phyloP scores from a whole-genome alignment of 345 rosid genomes.

The Salix koriyanagi region DNA sequence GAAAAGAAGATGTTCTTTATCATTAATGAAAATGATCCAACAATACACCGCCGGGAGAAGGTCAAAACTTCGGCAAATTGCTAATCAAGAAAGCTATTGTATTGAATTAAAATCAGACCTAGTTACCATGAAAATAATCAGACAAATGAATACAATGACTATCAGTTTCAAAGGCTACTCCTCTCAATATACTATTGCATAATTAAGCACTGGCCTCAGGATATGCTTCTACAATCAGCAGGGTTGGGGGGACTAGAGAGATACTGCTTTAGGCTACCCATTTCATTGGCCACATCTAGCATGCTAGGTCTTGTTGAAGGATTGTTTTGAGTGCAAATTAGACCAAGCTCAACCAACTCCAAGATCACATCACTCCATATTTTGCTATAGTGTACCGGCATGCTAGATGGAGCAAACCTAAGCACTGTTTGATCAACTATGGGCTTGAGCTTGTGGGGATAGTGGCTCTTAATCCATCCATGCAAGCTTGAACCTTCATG shows the following conservation, averaged over 20 bases:
- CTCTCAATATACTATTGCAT: neutral
- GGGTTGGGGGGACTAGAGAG: constrained; percentile 41
- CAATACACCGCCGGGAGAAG: neutral
- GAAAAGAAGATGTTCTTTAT: neutral
- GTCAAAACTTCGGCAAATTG: neutral
- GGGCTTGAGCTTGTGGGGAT: constrained; percentile 54
- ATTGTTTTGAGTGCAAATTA: constrained; percentile 66
- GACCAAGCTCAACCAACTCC: constrained; percentile 77
- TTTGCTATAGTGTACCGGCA: constrained; percentile 28
- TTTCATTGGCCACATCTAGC: constrained; percentile 71
- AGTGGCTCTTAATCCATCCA: constrained; percentile 71
- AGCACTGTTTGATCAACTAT: constrained; percentile 54
- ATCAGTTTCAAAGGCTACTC: neutral
- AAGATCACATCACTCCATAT: constrained; percentile 58
- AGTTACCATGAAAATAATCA: neutral
- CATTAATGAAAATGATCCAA: neutral
- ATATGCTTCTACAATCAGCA: constrained; percentile 24
- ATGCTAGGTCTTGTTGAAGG: constrained; percentile 81
- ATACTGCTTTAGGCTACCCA: constrained; percentile 67
- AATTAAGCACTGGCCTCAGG: constrained; percentile 20
- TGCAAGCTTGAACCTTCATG: constrained; percentile 66
- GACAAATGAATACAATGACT: constrained; percentile 20
- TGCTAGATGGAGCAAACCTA: constrained; percentile 34
- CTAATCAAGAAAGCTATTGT: neutral
- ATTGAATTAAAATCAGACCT: neutral